phyloP scores from a whole-genome alignment of 495 filamentous ascomycete genomes.

The Lichenothelia convexa region DNA sequence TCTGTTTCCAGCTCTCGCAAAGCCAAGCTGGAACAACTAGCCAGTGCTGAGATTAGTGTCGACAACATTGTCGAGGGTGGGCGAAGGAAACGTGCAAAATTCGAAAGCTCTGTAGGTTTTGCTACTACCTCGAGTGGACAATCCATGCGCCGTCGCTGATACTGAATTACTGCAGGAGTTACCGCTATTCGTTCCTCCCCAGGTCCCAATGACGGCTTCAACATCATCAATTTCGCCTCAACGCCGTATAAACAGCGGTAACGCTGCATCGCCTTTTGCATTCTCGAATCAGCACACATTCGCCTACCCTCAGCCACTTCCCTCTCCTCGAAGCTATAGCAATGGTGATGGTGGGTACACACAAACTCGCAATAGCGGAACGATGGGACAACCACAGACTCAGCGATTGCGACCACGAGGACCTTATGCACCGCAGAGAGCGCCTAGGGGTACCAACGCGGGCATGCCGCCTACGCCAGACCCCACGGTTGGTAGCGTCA shows the following conservation, averaged over 20 bases:
- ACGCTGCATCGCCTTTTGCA: conserved; percentile 48
- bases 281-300: conserved; percentile 56
- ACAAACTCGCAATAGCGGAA: conserved; percentile 34
- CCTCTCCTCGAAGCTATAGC: conserved; percentile 61
- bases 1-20: conserved; percentile 53
- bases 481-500: conserved; percentile 71
- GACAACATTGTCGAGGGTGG: conserved; percentile 96
- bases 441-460: conserved; percentile 21
- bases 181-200: conserved; percentile 81
- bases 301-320: conserved; percentile 49
- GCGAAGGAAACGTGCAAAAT: conserved; percentile 87
- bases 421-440: conserved; percentile 26
- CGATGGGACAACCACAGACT: conserved; percentile 35
- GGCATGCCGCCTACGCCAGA: conserved; percentile 81
- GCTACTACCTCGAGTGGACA: not conserved
- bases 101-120: conserved; percentile 79
- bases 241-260: conserved; percentile 46
- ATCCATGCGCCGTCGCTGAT: conserved; percentile 2
- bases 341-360: conserved; percentile 31
- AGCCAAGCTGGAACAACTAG: conserved; percentile 58
- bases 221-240: conserved; percentile 86
- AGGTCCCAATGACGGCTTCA: conserved; percentile 74
- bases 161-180: conserved; percentile 45
- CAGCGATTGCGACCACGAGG: conserved; percentile 49
- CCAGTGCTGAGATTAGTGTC: conserved; percentile 90